These are phyloP conservation scores for Helicocarpus griseus DNA, from an alignment of 2,329 filamentous ascomycete species.

Conservation along the genomic window DNA sequence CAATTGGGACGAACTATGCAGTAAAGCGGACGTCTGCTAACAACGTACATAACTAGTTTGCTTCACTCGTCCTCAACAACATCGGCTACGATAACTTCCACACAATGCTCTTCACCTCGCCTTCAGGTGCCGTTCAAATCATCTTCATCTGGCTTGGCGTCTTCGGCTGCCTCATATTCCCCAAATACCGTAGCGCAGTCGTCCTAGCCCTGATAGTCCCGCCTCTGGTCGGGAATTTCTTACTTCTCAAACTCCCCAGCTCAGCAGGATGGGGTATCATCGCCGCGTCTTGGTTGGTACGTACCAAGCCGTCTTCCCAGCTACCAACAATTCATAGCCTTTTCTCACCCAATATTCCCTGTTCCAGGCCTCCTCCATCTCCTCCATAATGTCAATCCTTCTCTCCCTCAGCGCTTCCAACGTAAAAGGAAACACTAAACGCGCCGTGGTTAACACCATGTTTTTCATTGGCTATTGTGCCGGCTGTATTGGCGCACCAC, in stretches of 20 bases:
- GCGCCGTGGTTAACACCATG: conserved; percentile 34
- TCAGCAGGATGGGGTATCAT: conserved; percentile 40
- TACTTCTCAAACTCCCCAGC: conserved; percentile 35
- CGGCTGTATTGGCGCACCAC: conserved; percentile 39
- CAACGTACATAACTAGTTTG: no score
- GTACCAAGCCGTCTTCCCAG: neutral
- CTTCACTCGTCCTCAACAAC: conserved; percentile 40
- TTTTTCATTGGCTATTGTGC: conserved; percentile 44
- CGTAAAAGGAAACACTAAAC: conserved; percentile 44
- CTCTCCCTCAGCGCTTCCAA: conserved; percentile 40
- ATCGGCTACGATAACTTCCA: conserved; percentile 37
- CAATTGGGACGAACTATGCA: no score
- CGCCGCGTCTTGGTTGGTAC: conserved; percentile 27
- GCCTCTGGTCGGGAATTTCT: conserved; percentile 36
- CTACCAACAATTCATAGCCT: neutral
- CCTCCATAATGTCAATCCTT: conserved; percentile 33
- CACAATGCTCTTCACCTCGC: conserved; percentile 40
- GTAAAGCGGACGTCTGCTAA: no score
- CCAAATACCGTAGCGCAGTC: conserved; percentile 31
- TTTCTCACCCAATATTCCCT: neutral
- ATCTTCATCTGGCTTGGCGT: conserved; percentile 39
- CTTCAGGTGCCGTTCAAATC: conserved; percentile 38
- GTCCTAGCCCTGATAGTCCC: conserved; percentile 32
- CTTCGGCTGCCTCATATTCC: conserved; percentile 28
- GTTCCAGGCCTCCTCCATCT: conserved; percentile 33